Conservation (phyloP, 192 early-diverging fungal species). For the Neocallimastix lanati region DNA sequence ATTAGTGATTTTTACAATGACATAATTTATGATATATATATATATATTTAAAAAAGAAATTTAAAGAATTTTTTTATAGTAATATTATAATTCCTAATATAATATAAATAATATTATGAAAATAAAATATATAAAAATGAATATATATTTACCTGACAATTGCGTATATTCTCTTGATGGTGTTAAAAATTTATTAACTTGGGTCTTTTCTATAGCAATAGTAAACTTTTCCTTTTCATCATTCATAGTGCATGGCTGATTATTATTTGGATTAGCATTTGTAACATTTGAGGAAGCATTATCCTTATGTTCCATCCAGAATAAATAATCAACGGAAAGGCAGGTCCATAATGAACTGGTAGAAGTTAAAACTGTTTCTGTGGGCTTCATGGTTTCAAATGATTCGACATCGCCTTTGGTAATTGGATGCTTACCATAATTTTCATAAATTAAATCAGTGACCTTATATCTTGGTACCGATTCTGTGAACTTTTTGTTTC, state of each 20-base stretch:
- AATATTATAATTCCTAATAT: too few relatives aligned
- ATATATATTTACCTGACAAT: not conserved
- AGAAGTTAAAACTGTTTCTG: slow-evolving; percentile 37
- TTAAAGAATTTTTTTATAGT: too few relatives aligned
- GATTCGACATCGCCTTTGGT: slow-evolving; percentile 49
- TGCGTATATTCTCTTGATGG: not conserved
- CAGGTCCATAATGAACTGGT: not conserved
- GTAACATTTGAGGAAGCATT: too few relatives aligned
- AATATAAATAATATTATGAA: too few relatives aligned
- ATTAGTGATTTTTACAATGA: too few relatives aligned
- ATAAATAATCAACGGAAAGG: not conserved
- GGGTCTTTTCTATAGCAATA: not conserved
- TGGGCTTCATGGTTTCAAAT: slow-evolving; percentile 24
- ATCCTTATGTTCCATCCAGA: not conserved
- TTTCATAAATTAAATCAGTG: slow-evolving; percentile 32
- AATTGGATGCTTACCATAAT: slow-evolving; percentile 50
- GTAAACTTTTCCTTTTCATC: not conserved
- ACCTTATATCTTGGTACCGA: not conserved
- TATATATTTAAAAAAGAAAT: too few relatives aligned
- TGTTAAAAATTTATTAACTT: not conserved
- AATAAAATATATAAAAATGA: too few relatives aligned
- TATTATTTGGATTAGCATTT: not conserved
- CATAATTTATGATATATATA: too few relatives aligned
- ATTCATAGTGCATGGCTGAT: not conserved
- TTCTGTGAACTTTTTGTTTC: not conserved